phyloP scores from a whole-genome alignment of 257 asterid species.

The Penstemon barbatus region DNA sequence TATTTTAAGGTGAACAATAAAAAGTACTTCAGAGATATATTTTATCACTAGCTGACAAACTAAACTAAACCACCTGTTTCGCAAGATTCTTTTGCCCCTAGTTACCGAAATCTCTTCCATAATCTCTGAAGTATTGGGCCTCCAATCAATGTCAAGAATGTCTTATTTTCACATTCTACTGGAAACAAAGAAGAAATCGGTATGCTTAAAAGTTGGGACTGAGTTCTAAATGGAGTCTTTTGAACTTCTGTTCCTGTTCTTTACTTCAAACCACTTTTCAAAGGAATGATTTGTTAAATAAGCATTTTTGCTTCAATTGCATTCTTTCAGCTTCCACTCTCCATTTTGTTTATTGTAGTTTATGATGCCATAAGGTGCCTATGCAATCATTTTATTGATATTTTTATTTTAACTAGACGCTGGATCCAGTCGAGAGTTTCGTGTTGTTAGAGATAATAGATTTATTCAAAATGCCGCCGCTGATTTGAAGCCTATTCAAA shows the following conservation, averaged over 20 bases:
- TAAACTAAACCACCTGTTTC: too few relatives aligned
- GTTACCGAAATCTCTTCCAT: too few relatives aligned
- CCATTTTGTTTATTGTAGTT: slow-evolving; percentile 6
- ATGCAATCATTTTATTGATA: slow-evolving; percentile 27
- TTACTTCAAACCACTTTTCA: too few relatives aligned
- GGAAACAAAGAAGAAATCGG: neutral
- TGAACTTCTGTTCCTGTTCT: too few relatives aligned
- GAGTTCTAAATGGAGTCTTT: too few relatives aligned
- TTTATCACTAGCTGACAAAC: too few relatives aligned
- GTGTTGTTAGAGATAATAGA: slow-evolving; percentile 92
- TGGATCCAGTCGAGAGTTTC: slow-evolving; percentile 74
- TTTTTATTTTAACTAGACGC: slow-evolving; percentile 42
- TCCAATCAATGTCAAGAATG: neutral
- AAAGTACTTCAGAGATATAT: too few relatives aligned
- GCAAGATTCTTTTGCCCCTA: too few relatives aligned
- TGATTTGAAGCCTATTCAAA: slow-evolving; percentile 55
- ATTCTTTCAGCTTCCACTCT: neutral
- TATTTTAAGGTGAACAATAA: too few relatives aligned
- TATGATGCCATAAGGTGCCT: neutral
- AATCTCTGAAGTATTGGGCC: too few relatives aligned
- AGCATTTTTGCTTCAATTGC: neutral
- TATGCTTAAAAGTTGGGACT: slow-evolving; percentile 3
- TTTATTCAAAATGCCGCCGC: slow-evolving; percentile 48
- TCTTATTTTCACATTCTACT: slow-evolving; percentile 5
- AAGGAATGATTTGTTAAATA: neutral